Conservation (phyloP, 2,329 filamentous ascomycete species). For the Phaeomoniella chlamydospora region DNA sequence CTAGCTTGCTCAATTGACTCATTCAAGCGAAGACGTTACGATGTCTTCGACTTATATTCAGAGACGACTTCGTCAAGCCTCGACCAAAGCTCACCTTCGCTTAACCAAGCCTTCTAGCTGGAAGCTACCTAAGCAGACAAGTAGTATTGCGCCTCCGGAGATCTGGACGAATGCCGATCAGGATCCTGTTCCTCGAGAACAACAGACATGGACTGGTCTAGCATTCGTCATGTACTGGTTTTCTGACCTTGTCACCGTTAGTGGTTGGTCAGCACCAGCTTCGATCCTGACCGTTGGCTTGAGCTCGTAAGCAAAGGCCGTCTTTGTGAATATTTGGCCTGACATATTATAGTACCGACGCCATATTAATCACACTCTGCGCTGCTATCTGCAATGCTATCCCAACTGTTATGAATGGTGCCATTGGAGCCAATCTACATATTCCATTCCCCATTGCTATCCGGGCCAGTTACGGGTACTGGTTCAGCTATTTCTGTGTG, state of each 20-base stretch:
- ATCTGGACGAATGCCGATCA: constrained; percentile 10
- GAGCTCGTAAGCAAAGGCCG: neutral
- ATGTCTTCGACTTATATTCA: too few species aligned
- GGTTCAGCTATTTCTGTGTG: constrained; percentile 39
- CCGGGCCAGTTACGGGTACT: constrained; percentile 41
- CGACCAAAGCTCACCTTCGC: neutral
- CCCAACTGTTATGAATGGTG: constrained; percentile 46
- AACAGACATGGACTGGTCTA: constrained; percentile 25
- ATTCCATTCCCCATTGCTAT: constrained; percentile 41
- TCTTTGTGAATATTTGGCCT: too few species aligned
- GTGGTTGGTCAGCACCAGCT: neutral
- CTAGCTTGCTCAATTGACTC: too few species aligned
- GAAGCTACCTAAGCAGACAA: constrained; percentile 7
- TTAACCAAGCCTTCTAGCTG: constrained; percentile 3
- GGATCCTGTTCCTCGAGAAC: constrained; percentile 20
- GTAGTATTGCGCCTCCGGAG: constrained; percentile 8
- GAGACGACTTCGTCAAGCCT: too few species aligned
- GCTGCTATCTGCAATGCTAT: neutral
- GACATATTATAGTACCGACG: neutral
- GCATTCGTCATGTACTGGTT: constrained; percentile 31
- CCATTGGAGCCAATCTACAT: constrained; percentile 35
- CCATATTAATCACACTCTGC: neutral
- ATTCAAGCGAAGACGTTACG: too few species aligned
- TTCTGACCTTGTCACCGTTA: constrained; percentile 15
- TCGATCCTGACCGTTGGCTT: neutral